Percentiles rank a stretch among this genome's conserved stretches.
These are phyloP conservation scores for Dunaliella primolecta DNA, from an alignment of 139 green algal genomes.

Conservation along the genomic window DNA sequence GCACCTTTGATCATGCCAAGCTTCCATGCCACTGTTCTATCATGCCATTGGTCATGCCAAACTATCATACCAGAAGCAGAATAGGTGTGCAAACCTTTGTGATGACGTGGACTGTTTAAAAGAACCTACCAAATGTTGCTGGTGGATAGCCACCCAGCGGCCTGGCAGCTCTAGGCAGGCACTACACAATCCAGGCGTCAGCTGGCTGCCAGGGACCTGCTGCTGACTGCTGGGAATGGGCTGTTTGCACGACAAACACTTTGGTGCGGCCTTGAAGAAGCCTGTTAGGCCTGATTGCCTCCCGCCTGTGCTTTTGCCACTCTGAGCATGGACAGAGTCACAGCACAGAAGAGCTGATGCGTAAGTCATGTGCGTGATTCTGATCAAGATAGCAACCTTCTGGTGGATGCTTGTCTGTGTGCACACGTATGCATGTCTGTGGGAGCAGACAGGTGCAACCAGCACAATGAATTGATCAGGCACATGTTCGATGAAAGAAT, in stretches of 20 bases:
- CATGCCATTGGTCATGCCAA: no score
- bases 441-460: not conserved
- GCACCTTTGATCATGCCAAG: no score
- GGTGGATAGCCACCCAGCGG: slow-evolving; percentile 17
- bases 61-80: no score
- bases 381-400: not conserved
- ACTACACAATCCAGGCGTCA: slow-evolving; percentile 44
- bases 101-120: no score
- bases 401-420: not conserved
- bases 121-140: no score
- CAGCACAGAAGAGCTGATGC: not conserved
- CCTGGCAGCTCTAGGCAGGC: slow-evolving; percentile 15
- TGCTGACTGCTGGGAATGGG: not conserved
- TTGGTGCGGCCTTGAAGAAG: slow-evolving; percentile 44
- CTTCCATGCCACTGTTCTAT: no score
- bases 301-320: not conserved
- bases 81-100: no score
- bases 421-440: not conserved
- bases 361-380: not conserved
- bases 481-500: no score
- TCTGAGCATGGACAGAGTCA: slow-evolving; percentile 1
- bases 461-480: no score
- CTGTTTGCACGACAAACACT: slow-evolving; percentile 55
- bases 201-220: no score
- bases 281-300: slow-evolving; percentile 31